Evolutionary conservation across 2,329 filamentous ascomycete genomes (phyloP).

Genomic region (Aspergillus sp.): DNA sequence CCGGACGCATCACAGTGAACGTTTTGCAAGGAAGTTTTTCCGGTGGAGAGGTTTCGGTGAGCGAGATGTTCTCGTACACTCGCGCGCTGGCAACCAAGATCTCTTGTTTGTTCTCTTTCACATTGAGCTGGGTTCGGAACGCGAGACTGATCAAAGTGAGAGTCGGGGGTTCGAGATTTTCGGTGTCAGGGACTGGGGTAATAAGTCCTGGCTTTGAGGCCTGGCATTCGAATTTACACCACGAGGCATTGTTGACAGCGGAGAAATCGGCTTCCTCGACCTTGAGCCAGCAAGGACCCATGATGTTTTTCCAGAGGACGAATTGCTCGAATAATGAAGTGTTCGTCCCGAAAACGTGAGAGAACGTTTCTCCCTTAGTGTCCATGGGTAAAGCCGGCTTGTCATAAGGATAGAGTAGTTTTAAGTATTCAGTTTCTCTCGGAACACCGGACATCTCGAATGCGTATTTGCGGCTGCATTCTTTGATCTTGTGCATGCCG

Average conservation of each 20-base stretch:
- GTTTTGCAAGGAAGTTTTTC: constrained; percentile 87
- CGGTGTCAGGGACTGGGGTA: constrained; percentile 69
- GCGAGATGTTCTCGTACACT: constrained; percentile 84
- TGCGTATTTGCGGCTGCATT: constrained; percentile 85
- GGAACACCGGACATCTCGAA: constrained; percentile 89
- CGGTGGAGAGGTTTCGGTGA: constrained; percentile 83
- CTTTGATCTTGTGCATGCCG: constrained; percentile 89
- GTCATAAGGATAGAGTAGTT: constrained; percentile 92
- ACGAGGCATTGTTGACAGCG: constrained; percentile 85
- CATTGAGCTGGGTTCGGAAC: constrained; percentile 83
- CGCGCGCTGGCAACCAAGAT: constrained; percentile 88
- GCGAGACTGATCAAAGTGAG: constrained; percentile 95
- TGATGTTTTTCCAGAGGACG: constrained; percentile 97
- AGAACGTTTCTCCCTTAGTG: constrained; percentile 81
- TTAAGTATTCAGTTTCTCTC: constrained; percentile 86
- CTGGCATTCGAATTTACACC: constrained; percentile 92
- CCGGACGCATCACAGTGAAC: constrained; percentile 87
- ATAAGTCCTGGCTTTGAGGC: constrained; percentile 77
- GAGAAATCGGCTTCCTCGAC: constrained; percentile 83
- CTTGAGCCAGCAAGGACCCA: constrained; percentile 97
- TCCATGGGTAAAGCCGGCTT: constrained; percentile 73
- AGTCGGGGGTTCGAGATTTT: constrained; percentile 79
- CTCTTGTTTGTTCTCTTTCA: constrained; percentile 93
- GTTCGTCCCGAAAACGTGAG: constrained; percentile 88
- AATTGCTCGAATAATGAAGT: constrained; percentile 97